Percentiles rank a stretch among this genome's conserved stretches.
Conservation (phyloP, 164 flowering plant genomes). For the Aristolochia contorta region DNA sequence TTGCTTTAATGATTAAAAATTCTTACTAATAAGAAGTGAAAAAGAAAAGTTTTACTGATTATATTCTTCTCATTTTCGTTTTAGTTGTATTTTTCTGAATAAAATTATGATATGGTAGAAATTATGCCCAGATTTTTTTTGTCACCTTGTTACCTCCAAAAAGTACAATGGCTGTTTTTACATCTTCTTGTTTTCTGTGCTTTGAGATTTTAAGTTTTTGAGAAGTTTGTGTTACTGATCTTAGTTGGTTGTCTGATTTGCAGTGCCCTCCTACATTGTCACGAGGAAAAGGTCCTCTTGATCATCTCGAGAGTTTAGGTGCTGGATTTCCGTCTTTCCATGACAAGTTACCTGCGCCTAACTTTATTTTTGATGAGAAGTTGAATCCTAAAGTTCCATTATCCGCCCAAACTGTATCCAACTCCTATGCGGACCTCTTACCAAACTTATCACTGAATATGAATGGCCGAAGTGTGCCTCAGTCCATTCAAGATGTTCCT, state of each 20-base stretch:
- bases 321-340: conserved; percentile 36
- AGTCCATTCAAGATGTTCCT: conserved; percentile 29
- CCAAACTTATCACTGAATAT: conserved; percentile 67
- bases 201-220: background rate
- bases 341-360: conserved; percentile 41
- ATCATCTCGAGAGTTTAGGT: conserved; percentile 25
- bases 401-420: conserved; percentile 29
- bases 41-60: too few relatives aligned
- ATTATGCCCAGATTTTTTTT: too few relatives aligned
- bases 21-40: too few relatives aligned
- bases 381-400: conserved; percentile 35
- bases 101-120: too few relatives aligned
- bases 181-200: background rate
- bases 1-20: too few relatives aligned
- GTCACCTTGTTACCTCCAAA: too few relatives aligned
- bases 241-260: conserved; percentile 17
- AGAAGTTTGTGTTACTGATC: background rate
- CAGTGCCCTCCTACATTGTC: conserved; percentile 36
- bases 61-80: too few relatives aligned
- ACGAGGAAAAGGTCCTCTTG: conserved; percentile 29
- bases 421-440: conserved; percentile 37
- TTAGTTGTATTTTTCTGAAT: too few relatives aligned
- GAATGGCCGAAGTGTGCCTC: conserved; percentile 26
- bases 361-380: conserved; percentile 49
- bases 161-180: too few relatives aligned